phyloP scores from a whole-genome alignment of 345 rosid species.

The Hibiscus trionum region DNA sequence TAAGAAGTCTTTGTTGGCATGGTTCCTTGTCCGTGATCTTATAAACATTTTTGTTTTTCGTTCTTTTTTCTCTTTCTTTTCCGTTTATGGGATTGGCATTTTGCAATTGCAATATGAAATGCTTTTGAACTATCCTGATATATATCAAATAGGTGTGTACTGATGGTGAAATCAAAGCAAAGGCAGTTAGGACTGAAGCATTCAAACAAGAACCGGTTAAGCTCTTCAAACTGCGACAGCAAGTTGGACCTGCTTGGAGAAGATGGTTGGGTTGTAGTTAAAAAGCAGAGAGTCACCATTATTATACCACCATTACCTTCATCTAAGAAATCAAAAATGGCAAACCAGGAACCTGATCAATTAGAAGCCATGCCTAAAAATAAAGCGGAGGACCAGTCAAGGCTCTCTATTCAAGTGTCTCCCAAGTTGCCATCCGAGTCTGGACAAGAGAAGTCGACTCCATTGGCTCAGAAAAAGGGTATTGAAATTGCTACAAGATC shows the following conservation, averaged over 20 bases:
- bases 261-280: slow-evolving; percentile 67
- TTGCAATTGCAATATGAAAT: too few relatives aligned
- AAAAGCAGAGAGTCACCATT: slow-evolving; percentile 57
- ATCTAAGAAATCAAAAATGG: slow-evolving; percentile 18
- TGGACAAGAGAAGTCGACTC: slow-evolving; percentile 28
- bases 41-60: neutral
- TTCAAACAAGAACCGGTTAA: neutral
- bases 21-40: neutral
- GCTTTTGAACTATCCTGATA: neutral
- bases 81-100: too few relatives aligned
- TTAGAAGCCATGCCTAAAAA: slow-evolving; percentile 22
- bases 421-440: slow-evolving; percentile 20
- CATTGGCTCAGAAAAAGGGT: slow-evolving; percentile 12
- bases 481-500: slow-evolving; percentile 14
- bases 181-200: slow-evolving; percentile 18
- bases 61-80: neutral
- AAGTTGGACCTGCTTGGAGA: slow-evolving; percentile 29
- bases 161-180: slow-evolving; percentile 45
- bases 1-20: neutral
- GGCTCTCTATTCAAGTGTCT: slow-evolving; percentile 14
- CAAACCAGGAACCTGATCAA: slow-evolving; percentile 30
- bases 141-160: slow-evolving; percentile 6
- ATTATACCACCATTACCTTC: slow-evolving; percentile 46
- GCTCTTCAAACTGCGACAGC: neutral
- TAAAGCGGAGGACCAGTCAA: slow-evolving; percentile 13